Evolutionary conservation across 768 basidiomycete genomes (phyloP).

Genomic region (Tremella yokohamensis): DNA sequence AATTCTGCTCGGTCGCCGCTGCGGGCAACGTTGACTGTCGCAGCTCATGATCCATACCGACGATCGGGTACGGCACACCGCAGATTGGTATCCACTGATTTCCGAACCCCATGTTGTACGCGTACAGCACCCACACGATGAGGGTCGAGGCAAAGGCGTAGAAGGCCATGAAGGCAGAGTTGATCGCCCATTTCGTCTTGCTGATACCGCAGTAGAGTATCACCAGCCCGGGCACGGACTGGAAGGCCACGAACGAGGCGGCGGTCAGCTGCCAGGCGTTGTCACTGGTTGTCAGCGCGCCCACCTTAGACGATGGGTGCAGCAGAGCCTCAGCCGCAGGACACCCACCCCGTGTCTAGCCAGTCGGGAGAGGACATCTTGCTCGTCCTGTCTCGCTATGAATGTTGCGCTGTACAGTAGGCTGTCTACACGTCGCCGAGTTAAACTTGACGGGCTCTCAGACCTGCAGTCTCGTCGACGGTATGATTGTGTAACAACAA

Average conservation of each 20-base stretch:
- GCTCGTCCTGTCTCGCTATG: no score
- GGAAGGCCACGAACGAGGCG: constrained; percentile 2
- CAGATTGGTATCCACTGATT: constrained; percentile 7
- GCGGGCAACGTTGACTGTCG: constrained; percentile 1
- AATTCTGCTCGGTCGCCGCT: not conserved
- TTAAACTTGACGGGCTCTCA: no score
- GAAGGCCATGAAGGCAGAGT: constrained; percentile 8
- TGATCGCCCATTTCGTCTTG: constrained; percentile 12
- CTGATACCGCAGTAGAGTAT: constrained; percentile 7
- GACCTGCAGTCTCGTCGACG: no score
- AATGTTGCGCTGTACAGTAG: no score
- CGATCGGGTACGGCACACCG: not conserved
- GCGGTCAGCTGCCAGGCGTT: constrained; percentile 5
- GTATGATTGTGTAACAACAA: no score
- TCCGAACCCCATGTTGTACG: constrained; percentile 10
- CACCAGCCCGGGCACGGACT: constrained; percentile 5
- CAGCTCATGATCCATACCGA: constrained; percentile 6
- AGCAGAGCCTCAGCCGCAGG: no score
- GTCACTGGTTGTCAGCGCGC: not conserved
- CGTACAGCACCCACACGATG: constrained; percentile 8
- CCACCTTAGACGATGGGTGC: no score
- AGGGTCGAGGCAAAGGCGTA: constrained; percentile 5
- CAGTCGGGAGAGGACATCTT: no score
- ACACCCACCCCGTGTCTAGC: no score
- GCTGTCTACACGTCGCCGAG: no score